Evolutionary conservation across 805 yeast genomes (phyloP), one percentile per base, ranked within the genome.

Genomic region (Metschnikowia colocasiae): DNA sequence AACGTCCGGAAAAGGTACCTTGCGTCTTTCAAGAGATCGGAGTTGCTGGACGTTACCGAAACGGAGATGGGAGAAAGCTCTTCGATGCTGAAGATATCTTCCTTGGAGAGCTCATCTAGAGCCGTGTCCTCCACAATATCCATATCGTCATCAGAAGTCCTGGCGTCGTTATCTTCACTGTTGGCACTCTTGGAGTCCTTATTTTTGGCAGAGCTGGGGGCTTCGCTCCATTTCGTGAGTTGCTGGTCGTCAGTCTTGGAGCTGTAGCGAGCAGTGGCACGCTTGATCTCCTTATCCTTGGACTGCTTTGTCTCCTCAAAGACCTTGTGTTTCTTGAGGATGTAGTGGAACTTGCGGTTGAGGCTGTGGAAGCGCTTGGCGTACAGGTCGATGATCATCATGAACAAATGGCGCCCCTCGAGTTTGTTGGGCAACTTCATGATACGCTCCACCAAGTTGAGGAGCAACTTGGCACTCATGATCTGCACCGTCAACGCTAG

Each of bases 401-500:
- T 80, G 68, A 90, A 79, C 45, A 95, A 70, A 62, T 89, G 95
- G 45, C 94, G 74, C 2, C 89, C 86, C 52, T 94, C 96, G 23
- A 80, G 77, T 55, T 87, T 87, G 45, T 86, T 85, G 34, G 87
- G 91, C 56, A 91, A 65, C 58, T 86, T 85, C 78, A 86, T 76
- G 33, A 94, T 85, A 37, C 95, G 73, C 55, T 95, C 99, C 18
- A 94, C 92, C 57, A 95, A 71, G 63, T 94, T 95, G 52, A 92
- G 67, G 27, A 94, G 67, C 27, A 94, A 71, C 65, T 91, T 92
- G 2, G 97, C 96, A 67, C 97, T 87, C 97, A 94, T 90, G 8
- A 91, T 87, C 64, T 95, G 98, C 31, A 91, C 96, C 6, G 95
- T 87, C 51, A 88, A 76, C 1, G 95, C 94, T 53, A 94, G 68